phyloP scores from a whole-genome alignment of 2,329 filamentous ascomycete species.

The Thielaviopsis musarum region DNA sequence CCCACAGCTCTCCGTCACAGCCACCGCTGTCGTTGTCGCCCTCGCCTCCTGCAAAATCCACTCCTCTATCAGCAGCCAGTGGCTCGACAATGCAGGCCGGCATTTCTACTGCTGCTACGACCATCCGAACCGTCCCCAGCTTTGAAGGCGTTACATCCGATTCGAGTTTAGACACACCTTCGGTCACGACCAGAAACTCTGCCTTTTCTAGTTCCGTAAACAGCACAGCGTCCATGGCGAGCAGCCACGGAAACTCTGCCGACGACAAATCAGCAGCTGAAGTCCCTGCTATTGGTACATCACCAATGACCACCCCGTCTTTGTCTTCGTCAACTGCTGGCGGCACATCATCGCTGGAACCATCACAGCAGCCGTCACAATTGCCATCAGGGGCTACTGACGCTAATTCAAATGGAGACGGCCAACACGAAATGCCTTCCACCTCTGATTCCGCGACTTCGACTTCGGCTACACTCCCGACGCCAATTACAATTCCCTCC shows the following conservation, averaged over 20 bases:
- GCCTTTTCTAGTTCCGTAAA: constrained; percentile 39
- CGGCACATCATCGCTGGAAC: neutral
- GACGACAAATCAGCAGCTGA: constrained; percentile 12
- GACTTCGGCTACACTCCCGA: neutral
- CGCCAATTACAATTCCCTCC: neutral
- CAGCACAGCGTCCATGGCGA: constrained; percentile 31
- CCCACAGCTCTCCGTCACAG: constrained; percentile 6
- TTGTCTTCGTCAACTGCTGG: neutral
- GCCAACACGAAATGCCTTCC: neutral
- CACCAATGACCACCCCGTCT: neutral
- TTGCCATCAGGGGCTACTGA: neutral
- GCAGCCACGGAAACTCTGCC: constrained; percentile 17
- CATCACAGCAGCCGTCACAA: neutral
- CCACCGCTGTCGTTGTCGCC: constrained; percentile 15
- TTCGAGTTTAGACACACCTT: constrained; percentile 24
- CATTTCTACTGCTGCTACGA: constrained; percentile 18
- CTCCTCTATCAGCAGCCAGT: constrained; percentile 5
- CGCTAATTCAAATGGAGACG: neutral
- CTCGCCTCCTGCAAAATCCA: constrained; percentile 15
- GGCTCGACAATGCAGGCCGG: constrained; percentile 15
- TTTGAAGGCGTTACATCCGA: constrained; percentile 31
- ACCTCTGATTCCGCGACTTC: neutral
- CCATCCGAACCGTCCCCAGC: constrained; percentile 41
- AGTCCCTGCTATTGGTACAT: neutral
- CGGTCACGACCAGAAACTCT: constrained; percentile 26